Base-by-base conservation (phyloP, 306 rosid genomes). In the Bauhinia variegata region DNA sequence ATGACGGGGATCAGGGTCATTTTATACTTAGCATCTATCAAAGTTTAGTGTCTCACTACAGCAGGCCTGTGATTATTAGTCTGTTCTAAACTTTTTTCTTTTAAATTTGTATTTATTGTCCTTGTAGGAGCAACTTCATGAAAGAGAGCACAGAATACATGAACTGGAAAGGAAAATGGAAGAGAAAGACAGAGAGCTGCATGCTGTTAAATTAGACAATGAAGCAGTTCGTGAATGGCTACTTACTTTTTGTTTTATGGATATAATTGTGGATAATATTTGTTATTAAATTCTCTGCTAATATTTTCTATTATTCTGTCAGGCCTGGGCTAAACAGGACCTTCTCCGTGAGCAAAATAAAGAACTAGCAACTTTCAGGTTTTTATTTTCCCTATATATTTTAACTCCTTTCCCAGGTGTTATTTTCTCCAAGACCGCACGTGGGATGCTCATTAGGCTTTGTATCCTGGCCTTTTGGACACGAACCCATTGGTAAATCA, bases 241-340 rank as follows among this genome's bases (percentile, higher is more conserved):
- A n/a, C 70, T 59, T 53, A 28, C 58, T 34, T 36, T n/a, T 72
- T 18, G 17, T 11, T 23, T 16, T n/a, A 30, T 38, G 17, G 30
- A 23, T 53, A 28, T 50, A 70, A 13, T 43, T 47, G 41, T 54
- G 3, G n/a, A 43, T 5, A 1, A 6, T 15, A n/a, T 18, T 5
- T 11, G 12, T 33, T 54, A 11, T 71, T 62, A 23, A 42, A 7
- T 31, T 51, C n/a, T 13, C 60, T 43, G 59, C 49, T 70, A 17
- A 66, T 70, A 2, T 33, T 8, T 60, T 71, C 14, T 41, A 32
- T 74, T 36, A 51, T 51, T 58, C 44, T 58, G 64, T 28, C 78
- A 95, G 99, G 97, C 96, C 5, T 95, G 99, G 99, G 99, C 97
- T 54, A 88, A 95, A 69, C 95, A 95, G 71, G 95, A 84, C 75